These are phyloP conservation scores for Xenoacremonium recifei DNA, from an alignment of 2,329 filamentous ascomycete species.

Conservation along the genomic window DNA sequence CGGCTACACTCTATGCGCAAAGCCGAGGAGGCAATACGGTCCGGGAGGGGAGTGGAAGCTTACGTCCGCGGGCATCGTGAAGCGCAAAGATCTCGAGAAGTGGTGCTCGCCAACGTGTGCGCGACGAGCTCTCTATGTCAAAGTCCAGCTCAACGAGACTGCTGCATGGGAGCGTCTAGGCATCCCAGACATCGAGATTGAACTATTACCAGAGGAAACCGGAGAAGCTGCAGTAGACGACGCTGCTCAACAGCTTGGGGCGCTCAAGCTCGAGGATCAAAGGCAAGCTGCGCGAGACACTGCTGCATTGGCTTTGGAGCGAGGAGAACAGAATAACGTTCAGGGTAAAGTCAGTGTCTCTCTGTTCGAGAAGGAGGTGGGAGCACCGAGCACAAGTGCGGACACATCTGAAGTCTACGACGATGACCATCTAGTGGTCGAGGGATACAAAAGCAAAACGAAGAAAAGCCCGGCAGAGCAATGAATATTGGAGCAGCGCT, in stretches of 20 bases:
- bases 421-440: slow-evolving; percentile 45
- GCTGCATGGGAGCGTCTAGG: slow-evolving; percentile 80
- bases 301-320: slow-evolving; percentile 49
- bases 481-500: too few species aligned
- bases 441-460: slow-evolving; percentile 48
- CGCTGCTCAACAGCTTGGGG: slow-evolving; percentile 36
- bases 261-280: slow-evolving; percentile 45
- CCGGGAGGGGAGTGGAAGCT: slow-evolving; percentile 66
- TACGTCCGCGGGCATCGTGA: slow-evolving; percentile 60
- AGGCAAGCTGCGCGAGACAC: slow-evolving; percentile 38
- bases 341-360: slow-evolving; percentile 37
- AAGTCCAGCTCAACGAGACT: slow-evolving; percentile 82
- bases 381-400: slow-evolving; percentile 16
- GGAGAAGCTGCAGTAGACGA: slow-evolving; percentile 41
- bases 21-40: slow-evolving; percentile 55
- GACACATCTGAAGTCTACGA: slow-evolving; percentile 28
- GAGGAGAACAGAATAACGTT: slow-evolving; percentile 32
- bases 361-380: slow-evolving; percentile 49
- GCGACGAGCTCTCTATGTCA: slow-evolving; percentile 76
- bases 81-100: slow-evolving; percentile 70
- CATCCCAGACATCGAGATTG: slow-evolving; percentile 54
- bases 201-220: slow-evolving; percentile 65
- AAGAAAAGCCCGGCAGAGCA: too few species aligned
- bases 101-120: slow-evolving; percentile 87
- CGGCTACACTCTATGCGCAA: slow-evolving; percentile 78